Base-by-base conservation (phyloP, 2,329 filamentous ascomycete species). In the Fusarium citri region DNA sequence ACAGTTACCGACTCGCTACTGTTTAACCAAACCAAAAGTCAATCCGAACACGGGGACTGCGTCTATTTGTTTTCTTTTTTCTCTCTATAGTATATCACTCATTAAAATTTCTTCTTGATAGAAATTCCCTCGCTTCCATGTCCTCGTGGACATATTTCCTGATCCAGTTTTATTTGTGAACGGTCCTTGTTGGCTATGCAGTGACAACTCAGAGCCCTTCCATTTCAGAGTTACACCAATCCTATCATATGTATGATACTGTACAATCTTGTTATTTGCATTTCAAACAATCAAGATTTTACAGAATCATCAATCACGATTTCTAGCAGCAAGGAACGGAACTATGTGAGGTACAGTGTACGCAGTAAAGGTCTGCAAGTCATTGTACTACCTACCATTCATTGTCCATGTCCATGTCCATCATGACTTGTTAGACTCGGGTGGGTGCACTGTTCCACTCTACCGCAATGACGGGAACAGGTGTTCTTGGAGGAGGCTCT, bases 161-260 rank as follows among this genome's bases (percentile, higher is more conserved):
- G 72, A 68, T 56, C 55, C 31, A 50, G 59, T 63, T 41, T 59
- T 56, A 48, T 23, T 42, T 43, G 46, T 48, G 61, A 53, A 57
- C 51, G 48, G 51, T 59, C 45, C 43, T 64, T 56, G 57, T 43
- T 57, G 68, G 49, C 47, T 65, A 75, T 76, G 74, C 73, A 76
- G 46, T 74, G 74, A 75, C 74, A 76, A 75, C 74, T 74, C 74
- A 76, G 22, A 55, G 48, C 47, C 18, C 30, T 31, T 30, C 28
- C 28, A 30, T 31, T 40, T 40, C 64, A 48, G 34, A 68, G 67
- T 72, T 63, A 53, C 60, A 72, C 69, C 55, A 60, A 51, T 48
- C 41, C 46, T 37, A 51, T 48, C 41, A 40, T 37, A 37, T 37
- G 34, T 37, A 61, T 43, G 55, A 61, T 62, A 50, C 43, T 50